Evolutionary conservation across 1,284 basidiomycete species (phyloP), one percentile per base, ranked within the genome.

Genomic region (Boletus sp.): DNA sequence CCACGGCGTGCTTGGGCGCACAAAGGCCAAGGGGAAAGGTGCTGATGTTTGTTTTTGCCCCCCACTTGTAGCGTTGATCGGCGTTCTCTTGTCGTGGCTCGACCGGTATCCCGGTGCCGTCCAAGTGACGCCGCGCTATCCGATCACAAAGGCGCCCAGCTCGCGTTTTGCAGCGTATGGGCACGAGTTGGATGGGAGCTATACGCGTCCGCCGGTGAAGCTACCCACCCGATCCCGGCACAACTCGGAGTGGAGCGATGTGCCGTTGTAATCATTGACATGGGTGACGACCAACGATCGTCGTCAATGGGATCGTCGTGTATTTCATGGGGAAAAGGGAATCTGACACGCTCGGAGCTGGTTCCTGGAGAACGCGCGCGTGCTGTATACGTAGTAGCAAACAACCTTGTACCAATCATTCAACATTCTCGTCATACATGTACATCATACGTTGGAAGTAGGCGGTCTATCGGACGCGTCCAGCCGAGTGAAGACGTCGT

Each of bases 141-240:
- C 63, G 27, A 49, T 65, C 25, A 76, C 71, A n/a, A 76, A 75
- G 56, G 73, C 74, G 3, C 61, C 73, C 2, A 75, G 73, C 50
- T 75, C 72, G 31, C 63, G 55, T 11, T 72, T 70, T 25, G 59
- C 61, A 10, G 70, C 73, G 7, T 44, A 68, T 1, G 59, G 4
- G 23, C 59, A 74, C 25, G 65, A 69, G 17, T 48, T 72, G 38
- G 73, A 73, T 14, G 56, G 52, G 9, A 43, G 17, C 7, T 75
- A 68, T 51, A 61, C 73, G 23, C 31, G 10, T 28, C 46, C 54
- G 9, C 72, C 70, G 0, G 43, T 52, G 3, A 72, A 59, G 57
- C 11, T 11, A 30, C 31, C 55, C 10, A 33, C 61, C n/a, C 61
- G 56, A 46, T 47, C 51, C 21, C 48, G 56, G 14, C 61, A 60